Evolutionary conservation across 257 asterid species (phyloP).

Genomic region (Asclepias syriaca): DNA sequence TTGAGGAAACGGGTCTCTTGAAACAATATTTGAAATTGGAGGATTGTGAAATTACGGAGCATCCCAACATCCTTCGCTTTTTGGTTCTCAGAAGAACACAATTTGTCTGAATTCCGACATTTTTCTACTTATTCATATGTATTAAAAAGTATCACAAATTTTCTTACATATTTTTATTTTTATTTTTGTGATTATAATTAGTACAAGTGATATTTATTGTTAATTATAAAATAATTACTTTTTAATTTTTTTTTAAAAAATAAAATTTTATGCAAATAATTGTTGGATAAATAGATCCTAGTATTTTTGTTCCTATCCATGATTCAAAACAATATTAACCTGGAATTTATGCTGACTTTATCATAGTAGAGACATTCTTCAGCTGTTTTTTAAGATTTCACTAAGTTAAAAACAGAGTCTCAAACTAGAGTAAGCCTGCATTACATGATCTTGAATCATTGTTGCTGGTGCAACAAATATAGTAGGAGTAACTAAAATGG

Average conservation of each 20-base stretch:
- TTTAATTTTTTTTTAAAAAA: no score
- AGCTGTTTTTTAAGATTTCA: background rate
- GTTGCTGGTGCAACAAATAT: background rate
- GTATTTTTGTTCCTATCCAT: background rate
- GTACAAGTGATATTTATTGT: no score
- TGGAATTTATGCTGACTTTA: no score
- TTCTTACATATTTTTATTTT: no score
- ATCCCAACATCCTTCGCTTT: background rate
- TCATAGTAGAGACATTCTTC: background rate
- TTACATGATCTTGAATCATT: background rate
- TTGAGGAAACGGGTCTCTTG: conserved; percentile 6
- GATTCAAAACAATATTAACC: background rate
- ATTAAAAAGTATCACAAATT: no score
- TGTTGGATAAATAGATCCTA: no score
- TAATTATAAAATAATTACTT: no score
- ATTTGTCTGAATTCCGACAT: no score
- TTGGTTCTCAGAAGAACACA: no score
- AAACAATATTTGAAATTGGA: background rate
- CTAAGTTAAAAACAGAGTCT: background rate
- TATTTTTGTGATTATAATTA: no score
- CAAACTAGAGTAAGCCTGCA: background rate
- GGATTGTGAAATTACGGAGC: background rate
- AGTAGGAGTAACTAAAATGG: background rate
- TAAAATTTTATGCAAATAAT: no score
- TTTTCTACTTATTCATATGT: no score